Evolutionary conservation across 805 yeast genomes (phyloP), one percentile per base, ranked within the genome.

Genomic region (Isabelozyma gotoi): DNA sequence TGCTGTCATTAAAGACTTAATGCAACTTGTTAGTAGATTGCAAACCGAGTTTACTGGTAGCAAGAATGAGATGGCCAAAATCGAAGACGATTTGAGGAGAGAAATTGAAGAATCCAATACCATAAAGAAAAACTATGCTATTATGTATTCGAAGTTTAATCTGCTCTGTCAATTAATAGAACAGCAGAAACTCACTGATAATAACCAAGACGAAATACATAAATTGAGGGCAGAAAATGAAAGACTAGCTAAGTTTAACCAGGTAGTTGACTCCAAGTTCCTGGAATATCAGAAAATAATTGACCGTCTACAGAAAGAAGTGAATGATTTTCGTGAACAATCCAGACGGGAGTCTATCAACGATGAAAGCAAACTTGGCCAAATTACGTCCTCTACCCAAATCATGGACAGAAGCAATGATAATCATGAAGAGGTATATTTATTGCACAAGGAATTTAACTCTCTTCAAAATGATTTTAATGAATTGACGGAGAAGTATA

Each of bases 301-400:
- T 14, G 67, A 64, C 39, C 47, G 50, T 14, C 52, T 67, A 7
- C 70, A 65, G 42, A 44, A 46, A 12, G 72, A 68, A 39, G 65
- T 67, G 5, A 56, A 59, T 36, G 61, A 58, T 3, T 55, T 65
- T 38, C 60, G 56, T 33, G 55, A 50, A 15, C 18, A 18, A 11
- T 19, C 32, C 5, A 31, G 27, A 19, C 14, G 27, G 16, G 42
- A 14, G 12, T 41, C 36, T 3, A 12, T 20, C 7, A 11, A 14
- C 7, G 42, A 40, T 20, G 33, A 38, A 10, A 20, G 17, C 5
- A 38, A 33, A 12, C 29, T 43, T n/a, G 27, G 12, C 38, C 40
- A 17, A 18, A 27, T 7, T 36, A 43, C 14, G 42, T 10, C 12
- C 7, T 15, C 19, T 7, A 47, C 19, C 36, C 44, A 15, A 40